A percentile compares a stretch with the other conserved stretches of the same genome.
Conservation (phyloP, 176 grass and related monocot species). For the Bonia amplexicaulis region DNA sequence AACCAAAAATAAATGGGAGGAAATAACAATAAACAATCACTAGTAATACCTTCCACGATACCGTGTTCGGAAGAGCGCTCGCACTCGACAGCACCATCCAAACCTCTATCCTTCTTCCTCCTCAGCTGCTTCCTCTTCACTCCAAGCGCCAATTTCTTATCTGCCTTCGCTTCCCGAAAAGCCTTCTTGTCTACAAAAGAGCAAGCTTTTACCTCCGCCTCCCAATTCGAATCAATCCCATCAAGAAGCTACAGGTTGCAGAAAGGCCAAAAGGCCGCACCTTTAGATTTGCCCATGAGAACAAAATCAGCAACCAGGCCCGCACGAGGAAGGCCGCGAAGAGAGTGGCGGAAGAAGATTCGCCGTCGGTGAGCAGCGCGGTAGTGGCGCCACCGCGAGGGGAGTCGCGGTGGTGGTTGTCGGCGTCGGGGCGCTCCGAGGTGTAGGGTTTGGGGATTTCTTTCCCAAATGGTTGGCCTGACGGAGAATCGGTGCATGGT, state of each 20-base stretch:
- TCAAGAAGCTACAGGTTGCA: neutral
- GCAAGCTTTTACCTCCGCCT: neutral
- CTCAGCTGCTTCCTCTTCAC: constrained; percentile 58
- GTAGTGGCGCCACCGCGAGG: constrained; percentile 1
- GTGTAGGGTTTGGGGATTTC: constrained; percentile 18
- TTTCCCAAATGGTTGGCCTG: no score
- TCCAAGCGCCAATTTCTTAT: constrained; percentile 48
- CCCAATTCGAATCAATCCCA: neutral
- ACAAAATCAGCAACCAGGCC: constrained; percentile 1
- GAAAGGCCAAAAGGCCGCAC: neutral
- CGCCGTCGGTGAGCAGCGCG: neutral
- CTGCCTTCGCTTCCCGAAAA: constrained; percentile 24
- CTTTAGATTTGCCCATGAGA: constrained; percentile 49
- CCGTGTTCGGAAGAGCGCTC: constrained; percentile 1
- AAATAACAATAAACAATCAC: neutral
- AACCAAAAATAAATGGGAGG: neutral
- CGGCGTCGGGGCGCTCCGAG: neutral
- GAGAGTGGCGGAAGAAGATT: neutral
- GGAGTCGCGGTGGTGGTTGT: neutral
- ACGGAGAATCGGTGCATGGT: no score
- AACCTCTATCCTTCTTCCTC: constrained; percentile 53
- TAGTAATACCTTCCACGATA: constrained; percentile 3
- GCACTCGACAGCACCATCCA: constrained; percentile 17
- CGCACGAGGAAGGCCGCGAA: neutral
- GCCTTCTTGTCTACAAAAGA: constrained; percentile 49